A percentile compares a stretch with the other conserved stretches of the same genome.
Evolutionary conservation across 78 protist genomes (phyloP).

Genomic region (Dictyostelium firmibasis): DNA sequence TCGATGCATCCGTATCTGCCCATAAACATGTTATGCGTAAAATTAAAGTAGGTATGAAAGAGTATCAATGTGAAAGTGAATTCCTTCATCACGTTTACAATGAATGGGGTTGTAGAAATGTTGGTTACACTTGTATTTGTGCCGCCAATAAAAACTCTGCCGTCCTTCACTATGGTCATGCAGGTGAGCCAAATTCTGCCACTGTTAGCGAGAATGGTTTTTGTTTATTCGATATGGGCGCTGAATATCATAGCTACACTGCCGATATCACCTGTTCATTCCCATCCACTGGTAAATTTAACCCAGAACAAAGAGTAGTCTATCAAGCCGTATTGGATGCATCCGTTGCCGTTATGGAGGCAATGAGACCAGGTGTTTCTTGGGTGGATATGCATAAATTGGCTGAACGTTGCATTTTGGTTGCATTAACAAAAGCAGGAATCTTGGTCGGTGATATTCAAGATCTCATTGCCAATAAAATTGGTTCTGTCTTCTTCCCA

Average conservation of each 20-base stretch:
- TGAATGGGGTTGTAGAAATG: constrained; percentile 80
- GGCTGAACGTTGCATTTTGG: constrained; percentile 71
- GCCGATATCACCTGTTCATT: constrained; percentile 93
- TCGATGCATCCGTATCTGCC: constrained; percentile 46
- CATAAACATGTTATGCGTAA: constrained; percentile 82
- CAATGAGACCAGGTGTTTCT: constrained; percentile 87
- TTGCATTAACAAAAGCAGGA: constrained; percentile 64
- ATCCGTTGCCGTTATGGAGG: constrained; percentile 30
- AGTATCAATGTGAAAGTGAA: constrained; percentile 85
- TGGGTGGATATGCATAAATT: constrained; percentile 91
- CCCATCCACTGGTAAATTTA: constrained; percentile 92
- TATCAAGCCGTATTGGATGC: constrained; percentile 90
- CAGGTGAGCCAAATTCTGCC: constrained; percentile 80
- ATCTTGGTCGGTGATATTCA: constrained; percentile 82
- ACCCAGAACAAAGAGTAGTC: constrained; percentile 82
- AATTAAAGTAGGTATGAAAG: constrained; percentile 74
- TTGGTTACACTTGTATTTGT: constrained; percentile 88
- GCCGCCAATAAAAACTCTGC: constrained; percentile 85
- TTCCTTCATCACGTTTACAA: constrained; percentile 74
- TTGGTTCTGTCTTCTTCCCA: constrained; percentile 91
- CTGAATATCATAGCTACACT: constrained; percentile 93
- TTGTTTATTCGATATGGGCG: constrained; percentile 90
- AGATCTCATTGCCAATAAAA: constrained; percentile 51
- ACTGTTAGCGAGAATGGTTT: constrained; percentile 71
- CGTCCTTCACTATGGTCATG: constrained; percentile 90